Evolutionary conservation across 2,329 filamentous ascomycete genomes (phyloP).

Genomic region (Volutella citrinella): DNA sequence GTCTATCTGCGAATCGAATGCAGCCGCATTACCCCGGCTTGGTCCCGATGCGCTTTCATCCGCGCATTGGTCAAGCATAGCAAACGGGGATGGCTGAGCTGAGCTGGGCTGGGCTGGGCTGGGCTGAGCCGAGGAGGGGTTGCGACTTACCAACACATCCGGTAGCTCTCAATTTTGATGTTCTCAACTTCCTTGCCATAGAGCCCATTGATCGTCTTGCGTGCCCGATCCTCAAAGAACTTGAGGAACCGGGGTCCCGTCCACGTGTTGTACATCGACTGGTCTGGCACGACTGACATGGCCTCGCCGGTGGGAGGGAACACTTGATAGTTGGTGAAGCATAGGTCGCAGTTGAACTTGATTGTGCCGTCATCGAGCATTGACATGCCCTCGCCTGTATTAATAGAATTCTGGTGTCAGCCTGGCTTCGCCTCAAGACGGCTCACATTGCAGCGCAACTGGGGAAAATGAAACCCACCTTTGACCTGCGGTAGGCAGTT

Average conservation of each 20-base stretch:
- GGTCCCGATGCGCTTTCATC: too few species aligned
- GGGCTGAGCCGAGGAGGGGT: not conserved
- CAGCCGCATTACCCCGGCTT: too few species aligned
- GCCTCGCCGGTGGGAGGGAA: conserved; percentile 45
- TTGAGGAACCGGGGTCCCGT: conserved; percentile 37
- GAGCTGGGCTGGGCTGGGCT: too few species aligned
- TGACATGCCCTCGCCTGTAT: conserved; percentile 40
- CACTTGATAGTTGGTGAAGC: conserved; percentile 52
- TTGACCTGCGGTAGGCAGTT: conserved; percentile 40
- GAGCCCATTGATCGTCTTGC: conserved; percentile 37
- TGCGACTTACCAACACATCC: conserved; percentile 44
- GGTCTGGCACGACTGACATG: conserved; percentile 50
- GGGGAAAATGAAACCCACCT: conserved; percentile 30
- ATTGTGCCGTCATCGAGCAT: conserved; percentile 47
- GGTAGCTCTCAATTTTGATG: conserved; percentile 39
- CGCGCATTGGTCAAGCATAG: too few species aligned
- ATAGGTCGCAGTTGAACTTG: conserved; percentile 61
- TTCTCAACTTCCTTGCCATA: conserved; percentile 39
- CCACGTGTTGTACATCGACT: conserved; percentile 40
- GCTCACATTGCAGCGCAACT: too few species aligned
- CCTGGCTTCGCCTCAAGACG: conserved; percentile 1
- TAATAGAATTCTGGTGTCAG: conserved; percentile 5
- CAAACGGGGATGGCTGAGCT: not conserved
- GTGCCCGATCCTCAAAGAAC: conserved; percentile 43
- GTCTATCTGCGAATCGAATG: too few species aligned